Base-by-base conservation (phyloP, 2,329 filamentous ascomycete species). In the Geoglossum cookeanum region DNA sequence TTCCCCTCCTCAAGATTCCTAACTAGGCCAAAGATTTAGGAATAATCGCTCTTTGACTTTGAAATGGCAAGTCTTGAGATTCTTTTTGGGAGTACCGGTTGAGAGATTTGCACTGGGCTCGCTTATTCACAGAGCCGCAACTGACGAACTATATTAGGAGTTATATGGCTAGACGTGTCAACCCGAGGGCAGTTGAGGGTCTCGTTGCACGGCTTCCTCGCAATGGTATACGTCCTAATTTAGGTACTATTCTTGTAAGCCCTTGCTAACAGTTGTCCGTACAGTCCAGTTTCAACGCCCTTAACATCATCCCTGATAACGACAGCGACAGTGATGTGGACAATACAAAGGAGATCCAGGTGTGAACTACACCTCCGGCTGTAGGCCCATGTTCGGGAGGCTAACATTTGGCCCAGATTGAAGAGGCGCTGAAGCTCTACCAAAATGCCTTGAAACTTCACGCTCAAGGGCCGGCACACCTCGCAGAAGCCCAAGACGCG, bases 301-400 rank as follows among this genome's bases (percentile, higher is more conserved):
- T 96, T 69, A 98, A 98, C 68, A 80, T 97, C 71, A 90, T 96
- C 70, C 85, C 87, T 8, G 92, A 96, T 71, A 87, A 94, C 66
- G 87, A 87, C 58, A 75, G 84, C 61, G 89, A 95, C 67, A 87
- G 94, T 64, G 90, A 96, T 70, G 75, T 95, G 65, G 92, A 98
- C 68, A 89, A 92, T 65, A 95, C 90, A 37, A 92, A 91, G 68
- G 91, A 97, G 69, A 82, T 98, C 56, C 90, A 95, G 65, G 79
- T 80, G 61, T 52, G 69, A 56, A 29, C 4, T 6, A 37, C 3
- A 44, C 29, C 15, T 39, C 11, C 37, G 17, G 6, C 15, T 48
- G 22, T 17, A 45, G 11, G n/a, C 35, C n/a, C 30, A 15, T 45
- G 35, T 42, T n/a, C 29, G 15, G 15, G 15, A 47, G 29, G 22